Evolutionary conservation across 2,329 filamentous ascomycete species (phyloP), one percentile per base, ranked within the genome.

Genomic region (Sporothrix dimorphospora): DNA sequence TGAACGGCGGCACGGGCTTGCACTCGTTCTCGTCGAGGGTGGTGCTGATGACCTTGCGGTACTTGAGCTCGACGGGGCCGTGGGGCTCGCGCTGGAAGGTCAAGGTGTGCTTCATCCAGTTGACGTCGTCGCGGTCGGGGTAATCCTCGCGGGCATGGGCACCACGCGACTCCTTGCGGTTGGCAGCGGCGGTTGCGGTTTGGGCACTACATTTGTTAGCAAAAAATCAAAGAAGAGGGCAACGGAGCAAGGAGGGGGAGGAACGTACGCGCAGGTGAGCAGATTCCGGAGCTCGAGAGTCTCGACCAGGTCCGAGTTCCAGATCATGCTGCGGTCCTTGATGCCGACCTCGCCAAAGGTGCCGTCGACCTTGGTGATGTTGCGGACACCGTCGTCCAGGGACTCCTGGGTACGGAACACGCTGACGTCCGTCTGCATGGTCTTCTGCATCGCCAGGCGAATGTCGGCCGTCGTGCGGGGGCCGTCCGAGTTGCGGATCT

Each of bases 21-120:
- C 96, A 98, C 88, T 99, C 96, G 78, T 88, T 90, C 89, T 97
- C 94, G 79, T 98, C 96, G 77, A 99, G 86, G 34, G 96, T 98
- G 75, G 88, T 90, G 77, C 87, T 87, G 75, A 92, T 91, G 74
- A 99, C 96, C 75, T 87, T 86, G 82, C 96, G 90, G 89, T 98
- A 98, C 75, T 89, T 86, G 75, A 98, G 86, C 74, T 98, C 92
- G 71, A 96, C 90, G 85, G 94, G 89, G 80, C 92, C 92, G 79
- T 98, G 95, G 45, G 94, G 93, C 80, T 91, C 82, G 91, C 94
- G 97, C 88, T 99, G 96, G 92, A 92, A 99, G 76, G 91, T 94
- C 74, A 99, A 89, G 61, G 94, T 97, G 89, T 99, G 96, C 91
- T 98, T 98, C 95, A 98, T 98, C 95, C 95, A 98, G 83, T 97